Conservation (phyloP, 441 rosid species). For the Gossypium davidsonii region DNA sequence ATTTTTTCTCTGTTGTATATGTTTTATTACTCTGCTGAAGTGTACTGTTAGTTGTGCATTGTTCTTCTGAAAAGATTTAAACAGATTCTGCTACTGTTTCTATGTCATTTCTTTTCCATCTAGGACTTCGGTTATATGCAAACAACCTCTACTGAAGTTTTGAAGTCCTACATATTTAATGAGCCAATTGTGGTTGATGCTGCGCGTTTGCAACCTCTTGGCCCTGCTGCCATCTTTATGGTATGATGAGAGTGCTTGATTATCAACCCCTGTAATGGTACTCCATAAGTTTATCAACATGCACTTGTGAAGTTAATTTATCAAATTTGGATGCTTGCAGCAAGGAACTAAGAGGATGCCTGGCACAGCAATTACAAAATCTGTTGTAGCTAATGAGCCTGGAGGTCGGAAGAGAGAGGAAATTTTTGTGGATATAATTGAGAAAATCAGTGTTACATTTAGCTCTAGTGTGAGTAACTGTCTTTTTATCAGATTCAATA, state of each 20-base stretch:
- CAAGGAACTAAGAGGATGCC: slow-evolving; percentile 96
- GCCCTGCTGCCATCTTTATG: slow-evolving; percentile 86
- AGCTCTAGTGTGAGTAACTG: slow-evolving; percentile 79
- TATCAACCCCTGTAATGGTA: background rate
- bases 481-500: background rate
- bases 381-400: slow-evolving; percentile 94
- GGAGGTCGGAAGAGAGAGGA: slow-evolving; percentile 94
- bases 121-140: slow-evolving; percentile 91
- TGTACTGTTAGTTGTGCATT: background rate
- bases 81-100: background rate
- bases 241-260: slow-evolving; percentile 30
- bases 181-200: slow-evolving; percentile 86
- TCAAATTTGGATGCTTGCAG: slow-evolving; percentile 37
- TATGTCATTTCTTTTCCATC: slow-evolving; percentile 2
- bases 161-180: slow-evolving; percentile 68
- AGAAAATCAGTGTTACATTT: slow-evolving; percentile 94
- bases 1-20: background rate
- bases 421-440: slow-evolving; percentile 92
- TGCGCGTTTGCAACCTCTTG: slow-evolving; percentile 77
- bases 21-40: background rate
- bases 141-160: slow-evolving; percentile 68
- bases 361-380: slow-evolving; percentile 92
- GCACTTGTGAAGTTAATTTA: slow-evolving; percentile 16
- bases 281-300: background rate
- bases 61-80: background rate